Percentiles rank a stretch among this genome's conserved stretches.
Conservation (phyloP, 1,284 basidiomycete genomes). For the Tremellales sp. region DNA sequence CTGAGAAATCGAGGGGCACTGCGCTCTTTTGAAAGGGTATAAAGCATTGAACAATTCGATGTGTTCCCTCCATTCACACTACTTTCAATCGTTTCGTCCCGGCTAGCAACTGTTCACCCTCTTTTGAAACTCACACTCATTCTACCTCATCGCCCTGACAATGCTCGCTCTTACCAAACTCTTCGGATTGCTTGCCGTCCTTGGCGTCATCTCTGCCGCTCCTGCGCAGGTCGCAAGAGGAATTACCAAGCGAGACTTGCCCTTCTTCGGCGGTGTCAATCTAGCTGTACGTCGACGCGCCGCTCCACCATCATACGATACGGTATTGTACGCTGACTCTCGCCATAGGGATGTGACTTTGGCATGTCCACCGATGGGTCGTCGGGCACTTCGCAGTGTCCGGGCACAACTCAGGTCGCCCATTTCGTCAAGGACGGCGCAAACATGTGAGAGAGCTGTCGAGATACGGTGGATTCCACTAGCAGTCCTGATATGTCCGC, state of each 20-base stretch:
- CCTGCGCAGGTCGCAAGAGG: slow-evolving; percentile 11
- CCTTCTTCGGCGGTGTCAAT: slow-evolving; percentile 37
- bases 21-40: no score
- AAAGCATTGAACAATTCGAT: no score
- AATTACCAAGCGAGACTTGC: slow-evolving; percentile 25
- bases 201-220: slow-evolving; percentile 8
- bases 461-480: no score
- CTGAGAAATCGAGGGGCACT: no score
- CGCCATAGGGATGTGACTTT: slow-evolving; percentile 34
- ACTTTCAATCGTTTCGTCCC: no score
- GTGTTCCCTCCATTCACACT: no score
- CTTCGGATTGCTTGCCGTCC: slow-evolving; percentile 10
- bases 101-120: no score
- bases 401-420: slow-evolving; percentile 55
- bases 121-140: no score
- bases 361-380: slow-evolving; percentile 29
- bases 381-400: slow-evolving; percentile 38
- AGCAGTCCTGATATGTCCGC: no score
- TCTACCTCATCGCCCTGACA: no score
- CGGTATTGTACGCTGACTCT: not conserved
- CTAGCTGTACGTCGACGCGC: slow-evolving; percentile 27
- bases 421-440: slow-evolving; percentile 52
- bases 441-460: slow-evolving; percentile 36
- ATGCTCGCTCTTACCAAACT: slow-evolving; percentile 12
- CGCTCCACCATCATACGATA: not conserved